phyloP scores from a whole-genome alignment of 164 flowering plant genomes.

The Cinnamomum micranthum region DNA sequence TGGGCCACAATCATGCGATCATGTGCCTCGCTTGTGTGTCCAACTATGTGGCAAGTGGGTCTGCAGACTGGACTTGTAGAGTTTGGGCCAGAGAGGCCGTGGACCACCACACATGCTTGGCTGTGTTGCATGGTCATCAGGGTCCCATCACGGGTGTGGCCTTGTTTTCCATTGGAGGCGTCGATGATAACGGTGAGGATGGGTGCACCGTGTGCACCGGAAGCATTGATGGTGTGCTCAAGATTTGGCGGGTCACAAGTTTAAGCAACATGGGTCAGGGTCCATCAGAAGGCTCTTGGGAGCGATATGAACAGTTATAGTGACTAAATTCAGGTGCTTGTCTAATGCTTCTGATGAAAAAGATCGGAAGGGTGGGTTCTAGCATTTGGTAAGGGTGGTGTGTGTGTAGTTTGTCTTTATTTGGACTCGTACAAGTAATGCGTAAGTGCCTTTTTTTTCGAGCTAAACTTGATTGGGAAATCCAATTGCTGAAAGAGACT shows the following conservation, averaged over 20 bases:
- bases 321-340: too few species aligned
- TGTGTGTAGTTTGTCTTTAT: too few species aligned
- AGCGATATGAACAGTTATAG: neutral
- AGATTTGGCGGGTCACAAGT: slow-evolving; percentile 6
- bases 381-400: too few species aligned
- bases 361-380: too few species aligned
- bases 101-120: slow-evolving; percentile 13
- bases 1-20: slow-evolving; percentile 13
- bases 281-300: neutral
- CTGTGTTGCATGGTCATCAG: slow-evolving; percentile 7
- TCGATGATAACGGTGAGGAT: neutral
- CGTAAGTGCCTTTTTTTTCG: too few species aligned
- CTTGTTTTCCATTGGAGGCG: neutral
- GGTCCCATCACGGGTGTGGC: slow-evolving; percentile 12
- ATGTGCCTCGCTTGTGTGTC: slow-evolving; percentile 9
- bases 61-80: slow-evolving; percentile 12
- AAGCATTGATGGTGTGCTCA: slow-evolving; percentile 13
- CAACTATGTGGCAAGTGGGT: slow-evolving; percentile 12
- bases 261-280: neutral
- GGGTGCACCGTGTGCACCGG: slow-evolving; percentile 11
- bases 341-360: too few species aligned
- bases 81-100: slow-evolving; percentile 7
- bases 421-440: too few species aligned
- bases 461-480: too few species aligned
- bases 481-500: too few species aligned